phyloP scores from a whole-genome alignment of 1,284 basidiomycete species.

The Melampsora larici-populina region DNA sequence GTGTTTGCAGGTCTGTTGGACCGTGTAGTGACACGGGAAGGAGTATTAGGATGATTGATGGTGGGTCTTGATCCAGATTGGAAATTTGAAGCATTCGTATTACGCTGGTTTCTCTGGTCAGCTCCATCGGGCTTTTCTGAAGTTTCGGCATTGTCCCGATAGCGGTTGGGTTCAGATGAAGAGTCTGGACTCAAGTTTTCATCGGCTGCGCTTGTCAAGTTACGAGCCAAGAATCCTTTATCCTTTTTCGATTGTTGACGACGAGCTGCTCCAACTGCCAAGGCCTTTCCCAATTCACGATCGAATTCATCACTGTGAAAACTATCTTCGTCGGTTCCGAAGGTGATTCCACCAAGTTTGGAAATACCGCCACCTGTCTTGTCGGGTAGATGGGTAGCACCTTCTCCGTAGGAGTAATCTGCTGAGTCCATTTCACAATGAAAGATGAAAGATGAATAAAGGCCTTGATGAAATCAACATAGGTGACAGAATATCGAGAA shows the following conservation, averaged over 20 bases:
- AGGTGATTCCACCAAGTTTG: constrained; percentile 34
- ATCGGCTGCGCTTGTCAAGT: neutral
- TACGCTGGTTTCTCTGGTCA: neutral
- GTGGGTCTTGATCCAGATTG: neutral
- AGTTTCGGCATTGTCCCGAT: neutral
- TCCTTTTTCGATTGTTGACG: constrained; percentile 1
- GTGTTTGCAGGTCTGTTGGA: neutral
- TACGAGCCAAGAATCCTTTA: neutral
- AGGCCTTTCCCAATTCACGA: constrained; percentile 18
- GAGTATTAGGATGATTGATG: neutral
- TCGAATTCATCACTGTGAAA: constrained; percentile 36
- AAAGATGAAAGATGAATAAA: neutral
- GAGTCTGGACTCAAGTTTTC: neutral
- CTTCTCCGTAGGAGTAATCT: constrained; percentile 13
- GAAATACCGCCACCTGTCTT: constrained; percentile 34
- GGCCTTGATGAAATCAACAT: no score
- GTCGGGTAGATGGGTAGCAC: constrained; percentile 12
- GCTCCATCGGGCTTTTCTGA: neutral
- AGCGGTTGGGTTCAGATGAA: neutral
- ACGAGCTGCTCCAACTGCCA: constrained; percentile 3
- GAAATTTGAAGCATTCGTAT: neutral
- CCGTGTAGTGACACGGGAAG: neutral
- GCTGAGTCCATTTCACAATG: constrained; percentile 15
- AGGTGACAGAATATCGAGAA: no score
- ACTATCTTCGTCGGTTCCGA: constrained; percentile 40